Base-by-base conservation (phyloP, 2,329 filamentous ascomycete species). In the Cercospora zeae-maydis region DNA sequence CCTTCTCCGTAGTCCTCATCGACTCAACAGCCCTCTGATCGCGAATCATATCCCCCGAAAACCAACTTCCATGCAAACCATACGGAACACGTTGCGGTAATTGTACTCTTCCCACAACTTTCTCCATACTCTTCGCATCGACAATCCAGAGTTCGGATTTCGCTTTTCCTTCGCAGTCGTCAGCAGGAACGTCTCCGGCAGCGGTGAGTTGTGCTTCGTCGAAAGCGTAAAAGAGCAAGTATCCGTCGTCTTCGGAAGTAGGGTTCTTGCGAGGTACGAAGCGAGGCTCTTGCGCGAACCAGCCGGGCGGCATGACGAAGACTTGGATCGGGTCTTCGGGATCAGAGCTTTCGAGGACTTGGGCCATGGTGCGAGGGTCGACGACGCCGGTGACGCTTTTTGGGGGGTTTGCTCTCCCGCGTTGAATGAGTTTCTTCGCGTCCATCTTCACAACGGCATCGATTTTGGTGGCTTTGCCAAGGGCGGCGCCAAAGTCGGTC, bases 1-100 rank as follows among this genome's bases (percentile, higher is more conserved):
- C 71, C 34, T 64, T 66, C 14, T 58, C 69, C 42, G 71, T 71
- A 21, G 53, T 72, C 58, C 76, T 63, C 1, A 75, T 63, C 5
- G 58, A 70, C 37, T 77, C 75, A 13, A 79, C 70, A 5, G 69
- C 70, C 52, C 79, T 75, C 70, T 88, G 86, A 1, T 72, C 72
- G 7, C 69, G 66, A 21, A 88, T 81, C 63, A 86, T 78, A 2
- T 80, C 76, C 61, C 83, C 80, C 0, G 78, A 75, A 59, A 88
- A 87, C 84, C 86, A 89, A 6, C 78, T 79, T 3, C 85, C 86
- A 71, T 89, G 88, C 54, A 91, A 74, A 0, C 88, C 88, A 69
- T 91, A 91, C 0, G 88, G 87, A 0, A 91, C 87, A 11, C 88
- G 75, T 67, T 89, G 87, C 2, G 87, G 87, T 34, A 91, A 75